A percentile compares a stretch with the other conserved stretches of the same genome.
phyloP scores from a whole-genome alignment of 306 rosid genomes.

The Sechiopsis laciniata region DNA sequence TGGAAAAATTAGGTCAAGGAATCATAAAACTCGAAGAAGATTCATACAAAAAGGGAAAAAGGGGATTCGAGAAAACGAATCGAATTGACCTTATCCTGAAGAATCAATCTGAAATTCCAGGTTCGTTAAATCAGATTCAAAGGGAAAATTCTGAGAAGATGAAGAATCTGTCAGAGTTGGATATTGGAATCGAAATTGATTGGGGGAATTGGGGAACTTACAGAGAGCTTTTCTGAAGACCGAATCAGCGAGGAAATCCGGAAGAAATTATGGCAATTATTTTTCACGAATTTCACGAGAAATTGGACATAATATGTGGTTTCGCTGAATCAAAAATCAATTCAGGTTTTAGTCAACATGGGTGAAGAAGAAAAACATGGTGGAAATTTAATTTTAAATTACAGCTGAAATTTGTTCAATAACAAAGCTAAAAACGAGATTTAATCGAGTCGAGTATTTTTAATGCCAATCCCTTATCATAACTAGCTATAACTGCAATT shows the following conservation, averaged over 20 bases:
- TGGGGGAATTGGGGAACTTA: constrained; percentile 14
- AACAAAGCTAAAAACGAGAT: neutral
- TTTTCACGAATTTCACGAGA: constrained; percentile 17
- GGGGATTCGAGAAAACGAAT: constrained; percentile 8
- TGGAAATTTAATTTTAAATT: neutral
- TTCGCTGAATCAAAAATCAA: neutral
- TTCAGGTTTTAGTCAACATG: constrained; percentile 10
- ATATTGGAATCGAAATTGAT: neutral
- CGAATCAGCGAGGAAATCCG: neutral
- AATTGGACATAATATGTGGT: neutral
- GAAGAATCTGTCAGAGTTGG: neutral
- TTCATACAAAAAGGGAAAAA: neutral
- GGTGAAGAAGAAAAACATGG: neutral
- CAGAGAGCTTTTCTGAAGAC: neutral
- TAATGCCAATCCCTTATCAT: too few species aligned
- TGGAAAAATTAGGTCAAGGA: neutral
- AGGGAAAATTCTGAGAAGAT: neutral
- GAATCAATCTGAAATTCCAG: constrained; percentile 10
- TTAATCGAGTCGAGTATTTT: too few species aligned
- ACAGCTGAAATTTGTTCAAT: neutral
- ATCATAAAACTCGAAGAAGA: neutral
- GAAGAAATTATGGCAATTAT: neutral
- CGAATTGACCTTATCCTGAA: neutral
- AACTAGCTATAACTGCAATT: neutral
- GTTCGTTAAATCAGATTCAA: neutral